Evolutionary conservation across 2,329 filamentous ascomycete species (phyloP), one percentile per base, ranked within the genome.

Genomic region (Scedosporium minutisporum): DNA sequence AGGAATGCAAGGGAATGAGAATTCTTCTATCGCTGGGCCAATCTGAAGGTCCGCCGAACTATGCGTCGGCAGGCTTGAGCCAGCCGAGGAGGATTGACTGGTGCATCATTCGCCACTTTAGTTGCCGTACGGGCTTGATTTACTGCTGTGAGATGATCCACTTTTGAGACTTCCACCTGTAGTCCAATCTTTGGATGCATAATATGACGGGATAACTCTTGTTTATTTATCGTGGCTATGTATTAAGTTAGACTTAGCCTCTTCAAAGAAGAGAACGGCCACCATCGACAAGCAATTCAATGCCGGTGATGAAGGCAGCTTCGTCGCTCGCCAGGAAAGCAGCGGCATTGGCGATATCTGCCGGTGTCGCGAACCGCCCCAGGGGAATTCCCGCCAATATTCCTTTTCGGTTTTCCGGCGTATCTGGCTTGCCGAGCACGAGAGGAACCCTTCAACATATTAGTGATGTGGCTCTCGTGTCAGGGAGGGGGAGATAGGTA

Each of bases 241-340:
- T 42, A 42, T 16, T 6, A 42, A 16, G n/a, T n/a, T n/a, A n/a
- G n/a, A n/a, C n/a, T n/a, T 42, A 6, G 38, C 38, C 38, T 16
- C 6, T 42, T 6, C 38, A 16, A 7, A 16, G 38, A 42, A 42
- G 16, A 42, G 16, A 16, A 7, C 38, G 38, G 6, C 38, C 38
- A 6, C 51, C 51, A 55, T 27, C n/a, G 7, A 58, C 57, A 7
- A 16, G 21, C 16, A 58, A n/a, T 7, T 87, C 85, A 42, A 86
- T 79, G 0, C 87, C 87, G 1, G 87, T 89, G 66, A 90, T 81
- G 69, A 90, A 90, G 14, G 77, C 79, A 1, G 83, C 85, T 69
- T 90, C 88, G 53, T 89, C 85, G 64, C 85, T 87, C 3, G 84
- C 86, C 61, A 91, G 72, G 69, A 86, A 90, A 21, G 85, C 77